Conservation (phyloP, 73 alveolate species). For the Effrenium voratum region DNA sequence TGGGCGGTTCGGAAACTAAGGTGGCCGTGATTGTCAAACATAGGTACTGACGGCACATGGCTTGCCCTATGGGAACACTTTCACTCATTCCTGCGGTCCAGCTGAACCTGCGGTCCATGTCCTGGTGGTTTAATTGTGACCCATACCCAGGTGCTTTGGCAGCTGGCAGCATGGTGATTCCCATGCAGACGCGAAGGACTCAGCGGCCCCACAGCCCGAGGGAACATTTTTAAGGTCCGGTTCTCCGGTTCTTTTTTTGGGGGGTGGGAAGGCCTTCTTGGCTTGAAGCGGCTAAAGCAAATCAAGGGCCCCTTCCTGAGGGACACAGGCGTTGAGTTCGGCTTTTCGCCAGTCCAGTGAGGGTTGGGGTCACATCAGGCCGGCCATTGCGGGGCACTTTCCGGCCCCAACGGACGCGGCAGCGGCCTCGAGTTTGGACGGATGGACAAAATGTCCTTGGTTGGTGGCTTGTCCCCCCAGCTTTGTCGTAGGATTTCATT, state of each 20-base stretch:
- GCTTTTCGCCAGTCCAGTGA: no score
- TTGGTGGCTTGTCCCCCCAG: no score
- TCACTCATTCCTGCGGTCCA: not conserved
- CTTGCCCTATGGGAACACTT: not conserved
- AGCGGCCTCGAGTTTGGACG: not conserved
- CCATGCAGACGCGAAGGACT: slow-evolving; percentile 40
- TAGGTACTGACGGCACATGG: not conserved
- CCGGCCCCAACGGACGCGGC: slow-evolving; percentile 34
- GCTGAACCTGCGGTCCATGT: not conserved
- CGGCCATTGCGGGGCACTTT: slow-evolving; percentile 28
- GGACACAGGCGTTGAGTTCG: no score
- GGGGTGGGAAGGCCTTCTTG: not conserved
- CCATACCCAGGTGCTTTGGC: not conserved
- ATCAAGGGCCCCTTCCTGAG: no score
- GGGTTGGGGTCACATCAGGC: no score
- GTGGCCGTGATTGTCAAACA: not conserved
- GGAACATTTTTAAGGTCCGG: not conserved
- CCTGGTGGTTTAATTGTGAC: not conserved
- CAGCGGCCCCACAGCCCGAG: not conserved
- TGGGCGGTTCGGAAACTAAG: not conserved
- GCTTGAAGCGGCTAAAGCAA: not conserved
- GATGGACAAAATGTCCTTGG: no score
- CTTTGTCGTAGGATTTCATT: no score
- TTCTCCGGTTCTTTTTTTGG: not conserved
- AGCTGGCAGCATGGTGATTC: slow-evolving; percentile 36